Base-by-base conservation (phyloP, 169 alveolate species). In the Babesia ovata region DNA sequence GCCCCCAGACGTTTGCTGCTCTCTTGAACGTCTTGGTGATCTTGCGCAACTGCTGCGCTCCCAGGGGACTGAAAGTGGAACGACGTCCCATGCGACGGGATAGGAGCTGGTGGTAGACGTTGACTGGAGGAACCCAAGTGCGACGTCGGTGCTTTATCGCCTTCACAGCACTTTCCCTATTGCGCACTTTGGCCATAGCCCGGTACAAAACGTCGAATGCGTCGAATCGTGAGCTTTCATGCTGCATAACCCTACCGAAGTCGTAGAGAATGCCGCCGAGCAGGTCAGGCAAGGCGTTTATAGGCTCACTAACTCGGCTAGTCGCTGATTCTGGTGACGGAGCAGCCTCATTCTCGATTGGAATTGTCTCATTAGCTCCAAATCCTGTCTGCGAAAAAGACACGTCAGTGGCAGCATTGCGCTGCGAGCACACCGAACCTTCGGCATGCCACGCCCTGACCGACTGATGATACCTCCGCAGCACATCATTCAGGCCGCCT, bases 1-100 rank as follows among this genome's bases (percentile, higher is more conserved):
- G 85, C 39, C 78, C 84, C 88, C 88, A 81, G 29, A 81, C 70
- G 52, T 81, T 81, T 3, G 69, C 45, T 2, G 79, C 65, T 8
- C 85, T 63, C 17, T 57, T 11, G 21, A 70, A 21, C 26, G 21
- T 0, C 49, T 22, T 9, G 29, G 75, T 2, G 42, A 22, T 44
- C 14, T 52, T 26, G 22, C 60, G 46, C 1, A 70, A 33, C 52
- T 53, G 69, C 39, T 28, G 53, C 0, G 49, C 57, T 45, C 24
- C 33, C 16, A 39, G 54, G 48, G 24, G 42, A 7, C 42, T 21
- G 33, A 54, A 76, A 4, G 52, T 60, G 14, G 24, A 12, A 24
- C 29, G 8, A 7, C 62, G 83, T 49, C 67, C 75, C 54, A 79
- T 21, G 50, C 76, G 77, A 9, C 87, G 77, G 26, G 58, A 2